Evolutionary conservation across 768 basidiomycete species (phyloP).

Genomic region (Russula compacta): DNA sequence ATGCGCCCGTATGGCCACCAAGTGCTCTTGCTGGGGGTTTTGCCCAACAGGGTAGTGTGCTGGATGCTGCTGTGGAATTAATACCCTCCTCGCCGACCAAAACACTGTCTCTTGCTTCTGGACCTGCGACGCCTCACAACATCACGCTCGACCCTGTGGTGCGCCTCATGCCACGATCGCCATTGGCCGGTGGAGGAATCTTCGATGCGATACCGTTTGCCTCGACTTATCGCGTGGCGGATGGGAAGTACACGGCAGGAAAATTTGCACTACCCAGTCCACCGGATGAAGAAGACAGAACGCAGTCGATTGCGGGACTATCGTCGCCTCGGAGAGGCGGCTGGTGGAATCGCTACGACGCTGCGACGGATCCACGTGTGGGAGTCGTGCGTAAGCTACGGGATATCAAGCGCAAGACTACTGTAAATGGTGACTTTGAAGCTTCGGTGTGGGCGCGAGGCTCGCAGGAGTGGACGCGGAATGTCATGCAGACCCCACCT

Average conservation of each 20-base stretch:
- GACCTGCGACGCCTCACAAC: constrained; percentile 9
- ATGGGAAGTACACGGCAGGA: constrained; percentile 66
- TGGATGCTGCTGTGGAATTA: constrained; percentile 32
- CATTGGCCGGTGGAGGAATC: constrained; percentile 22
- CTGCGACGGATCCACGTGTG: constrained; percentile 62
- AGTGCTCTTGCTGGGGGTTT: constrained; percentile 18
- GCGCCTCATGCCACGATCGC: constrained; percentile 20
- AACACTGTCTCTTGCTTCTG: constrained; percentile 32
- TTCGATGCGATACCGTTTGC: constrained; percentile 78
- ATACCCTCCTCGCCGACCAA: constrained; percentile 43
- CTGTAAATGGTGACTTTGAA: constrained; percentile 29
- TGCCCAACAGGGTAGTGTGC: constrained; percentile 20
- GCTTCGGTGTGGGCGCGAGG: constrained; percentile 35
- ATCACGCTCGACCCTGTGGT: constrained; percentile 16
- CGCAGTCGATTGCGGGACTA: constrained; percentile 11
- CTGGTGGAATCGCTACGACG: constrained; percentile 49
- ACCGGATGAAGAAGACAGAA: constrained; percentile 36
- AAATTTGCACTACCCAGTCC: constrained; percentile 67
- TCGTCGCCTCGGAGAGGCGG: constrained; percentile 30
- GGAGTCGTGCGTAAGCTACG: constrained; percentile 59
- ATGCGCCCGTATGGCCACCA: constrained; percentile 26
- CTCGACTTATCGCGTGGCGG: constrained; percentile 47
- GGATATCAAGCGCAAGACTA: constrained; percentile 58
- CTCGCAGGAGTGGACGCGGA: constrained; percentile 41
- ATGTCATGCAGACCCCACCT: constrained; percentile 21